Conservation (phyloP, 495 filamentous ascomycete species). For the Lepraria neglecta region DNA sequence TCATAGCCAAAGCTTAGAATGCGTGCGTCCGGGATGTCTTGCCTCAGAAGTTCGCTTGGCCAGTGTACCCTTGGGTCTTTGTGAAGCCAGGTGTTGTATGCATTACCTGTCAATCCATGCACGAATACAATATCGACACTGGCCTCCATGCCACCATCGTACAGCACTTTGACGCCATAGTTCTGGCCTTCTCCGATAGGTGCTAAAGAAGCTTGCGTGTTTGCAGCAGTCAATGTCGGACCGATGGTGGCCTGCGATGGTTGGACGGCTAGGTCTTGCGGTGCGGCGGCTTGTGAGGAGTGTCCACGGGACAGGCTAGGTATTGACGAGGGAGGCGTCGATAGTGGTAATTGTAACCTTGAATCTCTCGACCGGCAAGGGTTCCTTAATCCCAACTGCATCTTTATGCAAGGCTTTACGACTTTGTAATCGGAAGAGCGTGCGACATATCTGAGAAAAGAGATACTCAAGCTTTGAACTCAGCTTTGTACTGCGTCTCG, state of each 20-base stretch:
- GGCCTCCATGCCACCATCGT: not conserved
- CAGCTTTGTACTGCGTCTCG: slow-evolving; percentile 4
- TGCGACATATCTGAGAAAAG: not conserved
- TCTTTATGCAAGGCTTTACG: slow-evolving; percentile 6
- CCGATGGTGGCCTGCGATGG: not conserved
- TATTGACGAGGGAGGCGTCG: slow-evolving; percentile 4
- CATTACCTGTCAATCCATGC: slow-evolving; percentile 16
- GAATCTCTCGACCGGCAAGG: slow-evolving; percentile 4
- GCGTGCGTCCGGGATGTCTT: slow-evolving; percentile 38
- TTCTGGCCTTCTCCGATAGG: slow-evolving; percentile 12
- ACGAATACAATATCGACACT: slow-evolving; percentile 21
- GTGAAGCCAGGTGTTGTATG: slow-evolving; percentile 19
- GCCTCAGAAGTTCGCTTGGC: slow-evolving; percentile 42
- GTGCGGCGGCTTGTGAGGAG: not conserved
- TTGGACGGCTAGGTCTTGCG: slow-evolving; percentile 2
- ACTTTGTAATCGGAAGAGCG: slow-evolving; percentile 1
- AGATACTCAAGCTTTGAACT: no score
- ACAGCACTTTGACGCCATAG: slow-evolving; percentile 7
- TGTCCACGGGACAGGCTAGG: not conserved
- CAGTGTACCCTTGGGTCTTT: slow-evolving; percentile 33
- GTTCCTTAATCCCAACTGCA: not conserved
- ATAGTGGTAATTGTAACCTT: slow-evolving; percentile 8
- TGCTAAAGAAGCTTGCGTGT: slow-evolving; percentile 1
- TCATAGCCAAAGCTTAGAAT: slow-evolving; percentile 46
- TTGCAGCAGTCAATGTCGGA: slow-evolving; percentile 1